Conservation (phyloP, 169 alveolate species). For the Plasmodium gonderi region DNA sequence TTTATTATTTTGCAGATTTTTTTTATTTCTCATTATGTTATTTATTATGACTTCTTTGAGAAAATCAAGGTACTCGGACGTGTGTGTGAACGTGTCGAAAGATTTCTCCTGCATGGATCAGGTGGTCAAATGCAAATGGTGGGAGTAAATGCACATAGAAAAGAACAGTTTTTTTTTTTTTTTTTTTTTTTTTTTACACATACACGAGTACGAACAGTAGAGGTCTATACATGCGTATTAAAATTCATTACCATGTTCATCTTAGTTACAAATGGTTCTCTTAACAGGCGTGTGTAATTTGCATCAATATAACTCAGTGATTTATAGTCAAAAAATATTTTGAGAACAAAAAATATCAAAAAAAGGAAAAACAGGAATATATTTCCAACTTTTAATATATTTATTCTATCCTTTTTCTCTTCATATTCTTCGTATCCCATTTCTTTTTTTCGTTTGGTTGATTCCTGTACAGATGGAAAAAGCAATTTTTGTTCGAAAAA, state of each 20-base stretch:
- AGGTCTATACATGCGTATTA: background rate
- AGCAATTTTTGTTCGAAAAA: too few species aligned
- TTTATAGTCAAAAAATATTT: slow-evolving; percentile 26
- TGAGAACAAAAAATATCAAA: slow-evolving; percentile 25
- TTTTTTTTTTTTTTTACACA: background rate
- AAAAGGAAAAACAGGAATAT: slow-evolving; percentile 13
- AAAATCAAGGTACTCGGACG: slow-evolving; percentile 24
- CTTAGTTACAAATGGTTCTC: slow-evolving; percentile 16
- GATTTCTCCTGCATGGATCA: slow-evolving; percentile 29
- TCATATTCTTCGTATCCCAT: background rate
- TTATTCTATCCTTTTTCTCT: background rate
- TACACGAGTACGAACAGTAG: background rate
- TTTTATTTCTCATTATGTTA: slow-evolving; percentile 65
- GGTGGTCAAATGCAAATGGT: too few species aligned
- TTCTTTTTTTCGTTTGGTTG: background rate
- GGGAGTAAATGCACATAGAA: too few species aligned
- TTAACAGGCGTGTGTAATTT: background rate
- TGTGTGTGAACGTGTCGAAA: slow-evolving; percentile 10
- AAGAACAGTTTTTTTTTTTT: too few species aligned
- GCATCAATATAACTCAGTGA: background rate
- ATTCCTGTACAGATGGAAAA: background rate
- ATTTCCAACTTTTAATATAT: background rate
- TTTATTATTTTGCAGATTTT: slow-evolving; percentile 25
- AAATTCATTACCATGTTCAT: background rate
- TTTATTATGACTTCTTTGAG: slow-evolving; percentile 36